A percentile compares a stretch with the other conserved stretches of the same genome.
Conservation (phyloP, 176 grass and related monocot genomes). For the Bonia amplexicaulis region DNA sequence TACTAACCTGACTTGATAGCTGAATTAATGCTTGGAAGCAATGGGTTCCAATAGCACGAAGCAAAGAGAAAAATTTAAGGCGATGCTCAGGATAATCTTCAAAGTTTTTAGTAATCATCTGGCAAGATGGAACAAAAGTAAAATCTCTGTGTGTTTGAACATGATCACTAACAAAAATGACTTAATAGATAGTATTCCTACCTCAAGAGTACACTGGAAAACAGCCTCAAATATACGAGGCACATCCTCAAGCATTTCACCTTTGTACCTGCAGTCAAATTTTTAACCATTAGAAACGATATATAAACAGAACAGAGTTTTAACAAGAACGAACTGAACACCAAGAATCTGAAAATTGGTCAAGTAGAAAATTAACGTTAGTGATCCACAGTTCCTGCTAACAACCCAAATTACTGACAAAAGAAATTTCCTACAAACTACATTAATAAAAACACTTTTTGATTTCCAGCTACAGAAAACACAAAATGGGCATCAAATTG, state of each 20-base stretch:
- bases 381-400: not conserved
- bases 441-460: not conserved
- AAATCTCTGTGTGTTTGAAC: not conserved
- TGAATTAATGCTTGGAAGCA: conserved; percentile 98
- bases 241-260: conserved; percentile 88
- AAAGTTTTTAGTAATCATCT: conserved; percentile 99
- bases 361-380: not conserved
- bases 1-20: conserved; percentile 84
- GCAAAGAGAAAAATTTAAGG: conserved; percentile 93
- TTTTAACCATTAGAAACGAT: conserved; percentile 11
- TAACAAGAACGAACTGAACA: not conserved
- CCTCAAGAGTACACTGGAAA: conserved; percentile 98
- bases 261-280: conserved; percentile 67
- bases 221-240: conserved; percentile 94
- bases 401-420: conserved; percentile 2
- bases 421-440: not conserved
- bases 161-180: conserved; percentile 10
- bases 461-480: conserved; percentile 2
- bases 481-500: not conserved
- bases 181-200: conserved; percentile 7
- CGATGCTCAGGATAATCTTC: conserved; percentile 99
- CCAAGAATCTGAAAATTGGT: not conserved
- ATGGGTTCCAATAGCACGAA: conserved; percentile 93
- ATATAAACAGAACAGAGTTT: not conserved
- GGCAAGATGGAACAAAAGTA: conserved; percentile 23